phyloP scores from a whole-genome alignment of 306 rosid species.

The Castanospermum australe region DNA sequence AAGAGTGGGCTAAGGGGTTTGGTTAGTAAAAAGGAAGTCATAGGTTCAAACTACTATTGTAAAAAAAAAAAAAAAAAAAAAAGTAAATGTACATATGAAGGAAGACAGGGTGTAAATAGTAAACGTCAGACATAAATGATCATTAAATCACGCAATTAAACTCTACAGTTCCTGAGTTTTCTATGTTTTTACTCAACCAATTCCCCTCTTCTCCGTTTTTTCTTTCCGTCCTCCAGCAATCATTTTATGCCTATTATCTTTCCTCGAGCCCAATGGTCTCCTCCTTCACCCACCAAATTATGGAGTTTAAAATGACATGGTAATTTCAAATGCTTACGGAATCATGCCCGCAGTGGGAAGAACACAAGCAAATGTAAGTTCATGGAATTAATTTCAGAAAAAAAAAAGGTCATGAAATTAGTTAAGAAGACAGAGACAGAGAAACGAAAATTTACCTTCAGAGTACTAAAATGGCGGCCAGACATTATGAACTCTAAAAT shows the following conservation, averaged over 20 bases:
- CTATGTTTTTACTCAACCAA: not conserved
- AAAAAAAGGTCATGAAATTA: not conserved
- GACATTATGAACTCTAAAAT: not conserved
- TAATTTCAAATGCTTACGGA: not conserved
- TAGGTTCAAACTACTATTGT: too few relatives aligned
- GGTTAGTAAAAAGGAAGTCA: too few relatives aligned
- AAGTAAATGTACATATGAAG: too few relatives aligned
- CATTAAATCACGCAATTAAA: too few relatives aligned
- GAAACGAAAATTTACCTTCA: not conserved
- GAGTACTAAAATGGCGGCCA: conserved; percentile 1
- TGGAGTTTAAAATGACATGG: not conserved
- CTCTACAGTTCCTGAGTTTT: not conserved
- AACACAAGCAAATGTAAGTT: not conserved
- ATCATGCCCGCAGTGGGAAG: not conserved
- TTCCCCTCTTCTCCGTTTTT: not conserved
- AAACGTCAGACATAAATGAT: not conserved
- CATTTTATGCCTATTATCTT: not conserved
- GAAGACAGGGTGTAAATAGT: not conserved
- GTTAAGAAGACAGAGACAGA: not conserved
- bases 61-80: too few relatives aligned
- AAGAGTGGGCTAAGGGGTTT: too few relatives aligned
- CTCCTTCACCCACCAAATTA: not conserved
- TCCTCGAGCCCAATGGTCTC: not conserved
- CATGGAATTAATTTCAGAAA: not conserved
- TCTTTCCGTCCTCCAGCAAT: not conserved